Evolutionary conservation across 2,329 filamentous ascomycete species (phyloP).

Genomic region (Cordyceps javanica): DNA sequence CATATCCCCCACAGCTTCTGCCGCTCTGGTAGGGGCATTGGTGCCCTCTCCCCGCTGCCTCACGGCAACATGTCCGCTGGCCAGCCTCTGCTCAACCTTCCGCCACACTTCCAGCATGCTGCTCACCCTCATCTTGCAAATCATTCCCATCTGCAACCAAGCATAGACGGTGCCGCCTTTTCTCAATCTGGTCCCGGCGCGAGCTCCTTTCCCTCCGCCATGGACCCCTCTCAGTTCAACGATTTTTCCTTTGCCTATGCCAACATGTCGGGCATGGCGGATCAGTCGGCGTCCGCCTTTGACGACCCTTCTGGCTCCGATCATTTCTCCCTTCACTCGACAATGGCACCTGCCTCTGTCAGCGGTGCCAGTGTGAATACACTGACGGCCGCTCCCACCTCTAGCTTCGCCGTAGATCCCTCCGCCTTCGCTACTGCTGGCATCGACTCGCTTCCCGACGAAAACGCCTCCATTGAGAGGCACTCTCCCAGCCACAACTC

Average conservation of each 20-base stretch:
- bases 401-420: conserved; percentile 17
- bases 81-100: conserved; percentile 23
- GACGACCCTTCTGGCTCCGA: conserved; percentile 24
- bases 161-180: conserved; percentile 3
- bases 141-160: background rate
- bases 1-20: background rate
- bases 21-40: conserved; percentile 7
- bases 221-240: conserved; percentile 44
- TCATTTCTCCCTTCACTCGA: conserved; percentile 29
- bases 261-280: conserved; percentile 31
- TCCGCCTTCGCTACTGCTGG: conserved; percentile 22
- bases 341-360: conserved; percentile 12
- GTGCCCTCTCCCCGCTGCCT: conserved; percentile 5
- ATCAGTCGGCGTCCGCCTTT: conserved; percentile 30
- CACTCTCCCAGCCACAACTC: conserved; percentile 39
- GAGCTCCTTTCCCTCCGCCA: conserved; percentile 21
- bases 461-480: conserved; percentile 34
- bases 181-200: background rate
- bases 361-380: conserved; percentile 12
- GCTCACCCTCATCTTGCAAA: conserved; percentile 18
- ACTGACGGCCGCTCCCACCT: conserved; percentile 16
- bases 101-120: conserved; percentile 24
- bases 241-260: conserved; percentile 49
- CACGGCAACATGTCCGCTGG: conserved; percentile 26
- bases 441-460: conserved; percentile 37